These are phyloP conservation scores for Nicotiana rustica DNA, from an alignment of 305 asterid genomes.

Conservation along the genomic window DNA sequence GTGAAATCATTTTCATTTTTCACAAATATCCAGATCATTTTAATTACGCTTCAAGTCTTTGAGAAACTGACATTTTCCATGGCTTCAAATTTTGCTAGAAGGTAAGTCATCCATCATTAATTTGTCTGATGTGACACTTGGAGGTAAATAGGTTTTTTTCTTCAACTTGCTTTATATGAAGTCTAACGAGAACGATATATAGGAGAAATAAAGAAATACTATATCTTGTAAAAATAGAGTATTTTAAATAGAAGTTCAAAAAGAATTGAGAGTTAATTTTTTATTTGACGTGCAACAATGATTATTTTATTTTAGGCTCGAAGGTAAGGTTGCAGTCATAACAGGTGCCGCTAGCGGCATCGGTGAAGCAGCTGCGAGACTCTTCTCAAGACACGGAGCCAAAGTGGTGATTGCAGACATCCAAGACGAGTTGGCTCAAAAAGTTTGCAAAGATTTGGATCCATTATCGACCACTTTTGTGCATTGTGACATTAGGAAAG, in stretches of 20 bases:
- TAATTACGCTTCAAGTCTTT: neutral
- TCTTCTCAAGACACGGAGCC: slow-evolving; percentile 20
- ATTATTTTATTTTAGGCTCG: neutral
- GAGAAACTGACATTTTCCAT: neutral
- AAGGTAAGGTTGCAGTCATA: slow-evolving; percentile 35
- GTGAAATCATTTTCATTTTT: too few species aligned
- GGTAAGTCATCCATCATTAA: neutral
- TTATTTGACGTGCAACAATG: too few species aligned
- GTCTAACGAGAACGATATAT: too few species aligned
- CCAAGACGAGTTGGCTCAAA: slow-evolving; percentile 14
- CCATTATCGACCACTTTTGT: neutral
- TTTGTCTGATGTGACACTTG: too few species aligned
- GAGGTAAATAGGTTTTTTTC: too few species aligned
- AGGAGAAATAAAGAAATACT: too few species aligned
- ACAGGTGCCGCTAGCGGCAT: slow-evolving; percentile 38
- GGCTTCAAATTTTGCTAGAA: slow-evolving; percentile 5
- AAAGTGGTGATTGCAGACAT: slow-evolving; percentile 35
- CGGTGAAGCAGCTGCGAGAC: slow-evolving; percentile 22
- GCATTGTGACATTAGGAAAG: slow-evolving; percentile 32
- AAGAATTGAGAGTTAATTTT: too few species aligned
- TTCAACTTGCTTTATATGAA: too few species aligned
- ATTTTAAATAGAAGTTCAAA: too few species aligned
- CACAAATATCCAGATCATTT: too few species aligned
- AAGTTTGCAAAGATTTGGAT: slow-evolving; percentile 9
- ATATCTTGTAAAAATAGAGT: too few species aligned